Evolutionary conservation across 345 rosid species (phyloP), one percentile per base, ranked within the genome.

Genomic region (Triadica sebifera): DNA sequence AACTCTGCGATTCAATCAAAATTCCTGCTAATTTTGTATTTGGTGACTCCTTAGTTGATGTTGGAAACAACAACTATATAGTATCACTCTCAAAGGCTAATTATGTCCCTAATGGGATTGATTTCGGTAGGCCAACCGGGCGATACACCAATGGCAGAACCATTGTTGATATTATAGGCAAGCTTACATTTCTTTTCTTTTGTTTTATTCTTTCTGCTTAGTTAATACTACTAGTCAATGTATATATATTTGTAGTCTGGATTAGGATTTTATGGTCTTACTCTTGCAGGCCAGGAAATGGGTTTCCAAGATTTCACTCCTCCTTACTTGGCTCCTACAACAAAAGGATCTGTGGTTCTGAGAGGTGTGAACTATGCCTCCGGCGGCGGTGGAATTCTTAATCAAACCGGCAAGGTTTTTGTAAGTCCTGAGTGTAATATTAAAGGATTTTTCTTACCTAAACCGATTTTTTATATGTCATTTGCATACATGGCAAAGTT

Each of bases 331-430:
- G 91, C 91, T 78, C 98, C 96, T 5, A 82, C 88, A 9, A 87
- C 97, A 0, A 75, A 11, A 0, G 90, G 96, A 13, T 25, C 84
- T 8, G 78, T 74, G 46, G n/a, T 89, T 73, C 71, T 89, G 65
- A 77, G 69, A 29, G 97, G 97, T 20, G 94, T 93, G 25, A 93
- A 93, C 56, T 93, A 89, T 65, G 98, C 96, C 38, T 93, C 98
- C 0, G 91, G 94, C 13, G 97, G 89, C 62, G 88, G 89, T 16
- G 98, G 98, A 49, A 93, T 90, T 75, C 88, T 91, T 20, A 89
- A 89, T 75, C 64, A 70, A 3, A 91, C 96, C 1, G 97, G 96
- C n/a, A 77, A 78, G 19, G 63, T 93, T 57, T 93, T 93, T 65
- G 96, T 91, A 84, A 85, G 87, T 58, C 63, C 25, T 57, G 34